Evolutionary conservation across 2,329 filamentous ascomycete genomes (phyloP), one percentile per base, ranked within the genome.

Genomic region (Fusarium duplospermum): DNA sequence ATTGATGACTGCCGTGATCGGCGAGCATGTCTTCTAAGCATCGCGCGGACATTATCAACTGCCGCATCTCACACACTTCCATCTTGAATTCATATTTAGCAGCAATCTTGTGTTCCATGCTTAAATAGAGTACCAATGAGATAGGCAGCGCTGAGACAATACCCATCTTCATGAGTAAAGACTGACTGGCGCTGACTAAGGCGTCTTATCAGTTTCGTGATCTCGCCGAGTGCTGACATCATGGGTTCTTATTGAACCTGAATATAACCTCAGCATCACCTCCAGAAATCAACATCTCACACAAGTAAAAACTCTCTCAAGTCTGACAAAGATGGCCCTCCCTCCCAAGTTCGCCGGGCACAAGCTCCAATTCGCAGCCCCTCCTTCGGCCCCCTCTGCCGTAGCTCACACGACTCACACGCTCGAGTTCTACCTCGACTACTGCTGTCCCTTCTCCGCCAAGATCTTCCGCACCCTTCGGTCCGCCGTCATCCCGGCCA

Each of bases 401-500:
- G 79, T 84, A 18, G 80, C 85, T 9, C 83, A 85, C 42, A 83
- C 87, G 7, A 82, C 86, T 18, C 90, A 92, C 84, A 91, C 89
- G 0, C 81, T 92, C 59, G 90, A 92, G 81, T 72, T 92, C 61
- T 92, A 93, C 83, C 91, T 98, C 76, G 95, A 98, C 87, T 98
- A 97, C 86, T 93, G 94, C 80, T 98, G 95, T 82, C 95, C 94
- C 45, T 90, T 86, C 82, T 89, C 86, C n/a, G 87, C 87, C 70
- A 87, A 87, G 80, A 84, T 95, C 78, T 98, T 96, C 89, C 89
- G 91, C 72, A 96, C 93, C 3, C 84, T 98, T 77, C 92, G 92
- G 83, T 85, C 83, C 66, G 83, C 86, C 33, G 89, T 97, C 67
- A 86, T 90, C 69, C 92, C 93, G 1, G 82, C 89, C 57, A 87